Percentiles rank a stretch among this genome's conserved stretches.
Evolutionary conservation across 2,329 filamentous ascomycete species (phyloP).

Genomic region (Orbilia brochopaga): DNA sequence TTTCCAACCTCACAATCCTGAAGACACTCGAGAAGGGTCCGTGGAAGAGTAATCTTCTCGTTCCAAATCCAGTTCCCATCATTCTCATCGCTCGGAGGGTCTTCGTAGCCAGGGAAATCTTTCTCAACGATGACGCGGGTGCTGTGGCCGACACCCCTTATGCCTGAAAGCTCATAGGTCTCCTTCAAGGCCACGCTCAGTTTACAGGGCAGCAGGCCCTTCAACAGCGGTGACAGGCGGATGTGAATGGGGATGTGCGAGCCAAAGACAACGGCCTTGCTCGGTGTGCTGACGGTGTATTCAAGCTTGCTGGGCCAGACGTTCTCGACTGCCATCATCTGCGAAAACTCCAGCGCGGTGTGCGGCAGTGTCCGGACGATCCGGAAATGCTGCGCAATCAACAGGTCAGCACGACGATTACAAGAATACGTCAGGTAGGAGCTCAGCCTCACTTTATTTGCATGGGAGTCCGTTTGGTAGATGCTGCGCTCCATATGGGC

Average conservation of each 20-base stretch:
- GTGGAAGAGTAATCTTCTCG: constrained; percentile 74
- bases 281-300: constrained; percentile 90
- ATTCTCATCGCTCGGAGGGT: constrained; percentile 58
- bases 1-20: constrained; percentile 88
- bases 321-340: constrained; percentile 95
- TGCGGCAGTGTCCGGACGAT: constrained; percentile 79
- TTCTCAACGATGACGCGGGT: constrained; percentile 33
- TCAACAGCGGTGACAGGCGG: constrained; percentile 83
- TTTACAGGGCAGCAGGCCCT: constrained; percentile 83
- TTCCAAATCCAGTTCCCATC: constrained; percentile 64
- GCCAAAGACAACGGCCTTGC: constrained; percentile 92
- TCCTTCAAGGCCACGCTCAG: constrained; percentile 83
- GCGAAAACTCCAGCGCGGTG: constrained; percentile 75
- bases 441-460: constrained; percentile 65
- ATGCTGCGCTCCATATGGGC: constrained; percentile 86
- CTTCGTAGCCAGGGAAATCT: constrained; percentile 51
- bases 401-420: constrained; percentile 28
- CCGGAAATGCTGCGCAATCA: constrained; percentile 65
- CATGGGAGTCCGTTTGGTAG: constrained; percentile 82
- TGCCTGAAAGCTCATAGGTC: constrained; percentile 70
- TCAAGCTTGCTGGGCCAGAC: constrained; percentile 98
- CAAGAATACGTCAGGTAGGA: constrained; percentile 17
- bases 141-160: constrained; percentile 49
- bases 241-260: constrained; percentile 85
- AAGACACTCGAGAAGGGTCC: constrained; percentile 78